Evolutionary conservation across 148 eudicot genomes (phyloP).

Genomic region (Simmondsia chinensis): DNA sequence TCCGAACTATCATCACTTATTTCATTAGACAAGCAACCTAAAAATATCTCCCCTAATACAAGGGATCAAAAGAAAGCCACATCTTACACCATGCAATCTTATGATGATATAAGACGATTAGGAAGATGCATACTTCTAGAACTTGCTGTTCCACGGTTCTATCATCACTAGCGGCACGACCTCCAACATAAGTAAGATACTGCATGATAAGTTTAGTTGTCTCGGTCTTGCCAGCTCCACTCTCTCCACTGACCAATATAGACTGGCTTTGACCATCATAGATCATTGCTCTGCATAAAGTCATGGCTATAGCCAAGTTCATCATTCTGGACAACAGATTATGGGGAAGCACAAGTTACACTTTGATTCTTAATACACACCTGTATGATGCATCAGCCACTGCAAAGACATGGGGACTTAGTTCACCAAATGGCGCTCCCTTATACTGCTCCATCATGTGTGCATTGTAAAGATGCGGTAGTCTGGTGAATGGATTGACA

Average conservation of each 20-base stretch:
- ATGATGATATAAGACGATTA: constrained; percentile 2
- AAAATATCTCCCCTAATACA: neutral
- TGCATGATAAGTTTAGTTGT: constrained; percentile 96
- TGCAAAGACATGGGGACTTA: constrained; percentile 99
- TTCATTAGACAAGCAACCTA: neutral
- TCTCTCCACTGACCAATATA: constrained; percentile 98
- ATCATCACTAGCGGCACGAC: constrained; percentile 81
- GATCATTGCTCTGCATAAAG: constrained; percentile 82
- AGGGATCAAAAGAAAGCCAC: neutral
- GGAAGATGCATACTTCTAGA: constrained; percentile 58
- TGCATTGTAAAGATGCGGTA: constrained; percentile 86
- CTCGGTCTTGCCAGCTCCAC: constrained; percentile 99
- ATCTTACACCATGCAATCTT: neutral
- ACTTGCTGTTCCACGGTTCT: constrained; percentile 98
- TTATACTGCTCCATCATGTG: constrained; percentile 99
- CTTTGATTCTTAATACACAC: constrained; percentile 22
- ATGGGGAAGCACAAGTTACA: too few species aligned
- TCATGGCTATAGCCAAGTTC: constrained; percentile 15
- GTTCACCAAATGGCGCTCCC: constrained; percentile 95
- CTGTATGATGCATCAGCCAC: constrained; percentile 98
- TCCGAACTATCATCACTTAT: neutral
- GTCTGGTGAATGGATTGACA: constrained; percentile 94
- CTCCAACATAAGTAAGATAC: constrained; percentile 96
- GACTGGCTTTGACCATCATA: constrained; percentile 72
- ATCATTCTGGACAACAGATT: constrained; percentile 11